Percentiles rank a stretch among this genome's conserved stretches.
These are phyloP conservation scores for Berberis thunbergii DNA, from an alignment of 164 flowering plant species.

Conservation along the genomic window DNA sequence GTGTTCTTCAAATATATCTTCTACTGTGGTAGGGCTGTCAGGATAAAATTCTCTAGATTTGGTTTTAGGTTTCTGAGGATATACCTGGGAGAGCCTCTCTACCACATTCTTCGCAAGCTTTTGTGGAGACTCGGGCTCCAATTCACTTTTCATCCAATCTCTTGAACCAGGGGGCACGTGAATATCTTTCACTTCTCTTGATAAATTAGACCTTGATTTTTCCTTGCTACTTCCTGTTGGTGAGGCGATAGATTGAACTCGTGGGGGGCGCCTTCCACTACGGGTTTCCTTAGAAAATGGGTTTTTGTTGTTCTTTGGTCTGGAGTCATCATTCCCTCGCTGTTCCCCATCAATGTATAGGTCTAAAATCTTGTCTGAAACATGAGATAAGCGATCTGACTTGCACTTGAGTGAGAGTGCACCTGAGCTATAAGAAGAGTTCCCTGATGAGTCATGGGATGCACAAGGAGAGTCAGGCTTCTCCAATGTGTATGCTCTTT, in stretches of 20 bases:
- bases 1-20: slow-evolving; percentile 56
- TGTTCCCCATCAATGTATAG: slow-evolving; percentile 95
- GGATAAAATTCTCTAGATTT: slow-evolving; percentile 29
- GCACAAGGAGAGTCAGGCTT: slow-evolving; percentile 31
- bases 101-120: slow-evolving; percentile 69
- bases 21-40: slow-evolving; percentile 53
- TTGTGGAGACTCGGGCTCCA: slow-evolving; percentile 54
- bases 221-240: slow-evolving; percentile 36
- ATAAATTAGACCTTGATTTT: slow-evolving; percentile 43
- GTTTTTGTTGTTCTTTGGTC: slow-evolving; percentile 21
- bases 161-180: slow-evolving; percentile 26
- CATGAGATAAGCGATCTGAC: slow-evolving; percentile 27
- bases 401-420: slow-evolving; percentile 19
- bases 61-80: slow-evolving; percentile 22
- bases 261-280: slow-evolving; percentile 49
- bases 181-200: slow-evolving; percentile 43
- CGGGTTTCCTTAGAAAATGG: slow-evolving; percentile 21
- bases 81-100: slow-evolving; percentile 59
- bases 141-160: slow-evolving; percentile 39
- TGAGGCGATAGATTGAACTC: slow-evolving; percentile 45
- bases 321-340: slow-evolving; percentile 35
- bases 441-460: slow-evolving; percentile 37
- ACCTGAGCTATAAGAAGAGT: slow-evolving; percentile 40
- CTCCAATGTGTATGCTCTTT: slow-evolving; percentile 14
- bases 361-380: slow-evolving; percentile 57